Conservation (phyloP, 331 rosid species). For the Malus hybrid region DNA sequence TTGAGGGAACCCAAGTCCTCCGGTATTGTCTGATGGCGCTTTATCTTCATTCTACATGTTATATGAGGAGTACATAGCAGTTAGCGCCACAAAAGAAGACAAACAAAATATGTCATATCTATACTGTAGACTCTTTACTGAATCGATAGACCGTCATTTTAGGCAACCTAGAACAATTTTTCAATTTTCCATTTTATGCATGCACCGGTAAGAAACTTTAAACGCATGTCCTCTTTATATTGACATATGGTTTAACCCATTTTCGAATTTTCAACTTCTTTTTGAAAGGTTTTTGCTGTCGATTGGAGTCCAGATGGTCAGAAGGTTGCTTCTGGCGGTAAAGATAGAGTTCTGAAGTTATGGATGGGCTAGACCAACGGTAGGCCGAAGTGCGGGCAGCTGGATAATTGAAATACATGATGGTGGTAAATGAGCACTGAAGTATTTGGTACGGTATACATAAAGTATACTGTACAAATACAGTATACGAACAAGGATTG, state of each 20-base stretch:
- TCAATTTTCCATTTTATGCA: not conserved
- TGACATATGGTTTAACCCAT: conserved; percentile 2
- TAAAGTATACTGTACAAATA: not conserved
- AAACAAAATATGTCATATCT: not conserved
- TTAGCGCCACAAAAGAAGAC: not conserved
- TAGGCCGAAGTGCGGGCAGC: not conserved
- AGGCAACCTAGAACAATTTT: not conserved
- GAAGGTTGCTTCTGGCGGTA: conserved; percentile 96
- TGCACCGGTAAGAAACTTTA: not conserved
- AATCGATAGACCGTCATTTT: not conserved
- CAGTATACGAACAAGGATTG: not conserved
- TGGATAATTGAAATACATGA: not conserved
- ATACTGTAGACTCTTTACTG: not conserved
- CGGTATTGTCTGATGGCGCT: not conserved
- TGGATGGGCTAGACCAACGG: conserved; percentile 74
- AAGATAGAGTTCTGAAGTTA: conserved; percentile 83
- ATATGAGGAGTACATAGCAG: no score
- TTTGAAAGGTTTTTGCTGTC: conserved; percentile 69
- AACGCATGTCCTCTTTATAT: no score
- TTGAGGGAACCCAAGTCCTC: not conserved
- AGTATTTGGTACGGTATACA: not conserved
- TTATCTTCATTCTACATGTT: not conserved
- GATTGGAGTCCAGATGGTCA: conserved; percentile 99
- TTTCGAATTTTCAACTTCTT: not conserved
- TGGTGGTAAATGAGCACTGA: not conserved